Evolutionary conservation across 345 rosid species (phyloP).

Genomic region (Raphanus sativus): DNA sequence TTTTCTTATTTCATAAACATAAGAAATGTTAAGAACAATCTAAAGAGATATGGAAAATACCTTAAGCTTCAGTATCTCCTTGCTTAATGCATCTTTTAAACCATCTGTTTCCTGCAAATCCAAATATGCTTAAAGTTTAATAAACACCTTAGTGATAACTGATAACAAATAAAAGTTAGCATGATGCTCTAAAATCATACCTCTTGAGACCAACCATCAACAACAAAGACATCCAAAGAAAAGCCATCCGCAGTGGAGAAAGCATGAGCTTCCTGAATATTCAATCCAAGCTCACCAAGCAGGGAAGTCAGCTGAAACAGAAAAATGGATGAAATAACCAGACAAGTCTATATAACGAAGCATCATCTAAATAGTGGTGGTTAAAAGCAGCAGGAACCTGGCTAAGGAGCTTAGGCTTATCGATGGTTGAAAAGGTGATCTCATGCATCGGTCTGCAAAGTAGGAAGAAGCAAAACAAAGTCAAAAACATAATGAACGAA

Average conservation of each 20-base stretch:
- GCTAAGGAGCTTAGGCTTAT: conserved; percentile 46
- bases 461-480: conserved; percentile 16
- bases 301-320: conserved; percentile 71
- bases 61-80: conserved; percentile 73
- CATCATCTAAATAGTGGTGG: not conserved
- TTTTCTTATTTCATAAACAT: too few relatives aligned
- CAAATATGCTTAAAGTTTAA: conserved; percentile 25
- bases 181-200: conserved; percentile 40
- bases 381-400: conserved; percentile 27
- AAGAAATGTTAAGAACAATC: not conserved
- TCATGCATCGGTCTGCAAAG: conserved; percentile 91
- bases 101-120: conserved; percentile 69
- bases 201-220: conserved; percentile 94
- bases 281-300: conserved; percentile 86
- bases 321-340: not conserved
- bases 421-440: conserved; percentile 92
- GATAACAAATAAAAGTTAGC: conserved; percentile 21
- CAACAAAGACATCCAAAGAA: conserved; percentile 91
- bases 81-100: conserved; percentile 60
- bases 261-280: conserved; percentile 97
- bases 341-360: not conserved
- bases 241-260: conserved; percentile 92
- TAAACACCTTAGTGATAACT: conserved; percentile 19
- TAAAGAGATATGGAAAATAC: conserved; percentile 42
- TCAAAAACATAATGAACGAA: not conserved